These are phyloP conservation scores for Thalassiosira profunda DNA, from an alignment of 108 stramenopile genomes.

Conservation along the genomic window DNA sequence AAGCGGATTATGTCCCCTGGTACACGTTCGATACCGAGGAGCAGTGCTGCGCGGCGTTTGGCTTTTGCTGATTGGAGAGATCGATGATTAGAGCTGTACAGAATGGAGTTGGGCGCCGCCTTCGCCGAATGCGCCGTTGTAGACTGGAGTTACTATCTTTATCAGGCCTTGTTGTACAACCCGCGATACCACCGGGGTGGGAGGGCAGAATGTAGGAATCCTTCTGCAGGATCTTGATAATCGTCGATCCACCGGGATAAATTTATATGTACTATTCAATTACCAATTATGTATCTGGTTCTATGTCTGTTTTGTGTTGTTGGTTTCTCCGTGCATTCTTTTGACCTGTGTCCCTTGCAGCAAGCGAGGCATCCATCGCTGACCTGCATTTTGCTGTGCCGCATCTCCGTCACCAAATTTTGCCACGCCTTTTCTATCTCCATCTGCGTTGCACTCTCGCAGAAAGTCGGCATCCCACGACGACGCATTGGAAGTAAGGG, in stretches of 20 bases:
- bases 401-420: background rate
- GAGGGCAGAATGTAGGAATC: no score
- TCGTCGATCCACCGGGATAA: no score
- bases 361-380: constrained; percentile 9
- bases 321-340: background rate
- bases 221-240: no score
- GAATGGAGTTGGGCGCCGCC: no score
- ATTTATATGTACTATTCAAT: background rate
- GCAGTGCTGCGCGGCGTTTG: constrained; percentile 22
- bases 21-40: constrained; percentile 23
- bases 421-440: background rate
- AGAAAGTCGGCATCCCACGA: constrained; percentile 1
- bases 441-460: background rate
- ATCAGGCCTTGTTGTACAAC: no score
- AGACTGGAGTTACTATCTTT: no score
- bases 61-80: constrained; percentile 13
- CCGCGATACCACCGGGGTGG: no score
- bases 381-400: background rate
- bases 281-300: background rate
- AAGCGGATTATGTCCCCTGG: constrained; percentile 4
- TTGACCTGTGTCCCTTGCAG: constrained; percentile 2
- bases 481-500: constrained; percentile 18
- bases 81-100: no score
- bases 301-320: background rate
- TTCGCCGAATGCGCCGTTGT: no score